phyloP scores from a whole-genome alignment of 257 asterid genomes.

The Nicotiana obtusifolia region DNA sequence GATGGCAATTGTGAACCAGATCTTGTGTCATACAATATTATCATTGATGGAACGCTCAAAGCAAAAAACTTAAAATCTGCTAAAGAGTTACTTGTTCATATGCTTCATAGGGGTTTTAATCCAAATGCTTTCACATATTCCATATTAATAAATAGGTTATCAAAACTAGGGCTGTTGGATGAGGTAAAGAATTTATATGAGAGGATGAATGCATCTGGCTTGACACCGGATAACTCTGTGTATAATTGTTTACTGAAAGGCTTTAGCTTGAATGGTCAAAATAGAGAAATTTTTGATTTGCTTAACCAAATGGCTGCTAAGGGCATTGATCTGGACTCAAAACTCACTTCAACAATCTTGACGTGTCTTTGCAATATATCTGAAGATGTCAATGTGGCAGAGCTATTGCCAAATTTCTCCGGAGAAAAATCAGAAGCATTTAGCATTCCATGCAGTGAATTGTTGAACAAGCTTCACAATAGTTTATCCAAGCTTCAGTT shows the following conservation, averaged over 20 bases:
- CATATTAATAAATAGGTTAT: constrained; percentile 46
- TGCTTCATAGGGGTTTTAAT: constrained; percentile 43
- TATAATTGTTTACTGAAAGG: constrained; percentile 67
- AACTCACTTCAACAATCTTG: constrained; percentile 51
- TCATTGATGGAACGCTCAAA: constrained; percentile 41
- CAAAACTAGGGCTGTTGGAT: constrained; percentile 46
- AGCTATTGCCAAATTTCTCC: constrained; percentile 46
- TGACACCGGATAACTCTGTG: constrained; percentile 23
- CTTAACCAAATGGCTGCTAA: constrained; percentile 48
- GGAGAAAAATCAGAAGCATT: constrained; percentile 22
- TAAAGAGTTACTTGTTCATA: constrained; percentile 40
- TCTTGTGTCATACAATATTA: constrained; percentile 51
- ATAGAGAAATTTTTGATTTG: constrained; percentile 40
- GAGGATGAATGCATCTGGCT: constrained; percentile 48
- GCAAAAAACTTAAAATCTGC: constrained; percentile 46
- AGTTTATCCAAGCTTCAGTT: constrained; percentile 26
- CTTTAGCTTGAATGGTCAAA: constrained; percentile 38
- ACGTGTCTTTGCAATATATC: constrained; percentile 42
- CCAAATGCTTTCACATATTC: constrained; percentile 54
- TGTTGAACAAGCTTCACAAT: constrained; percentile 35
- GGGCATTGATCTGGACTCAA: constrained; percentile 49
- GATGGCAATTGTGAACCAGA: constrained; percentile 38
- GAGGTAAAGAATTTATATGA: constrained; percentile 53
- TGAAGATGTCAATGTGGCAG: constrained; percentile 34
- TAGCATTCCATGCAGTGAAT: constrained; percentile 33